Evolutionary conservation across 106 monocot genomes (phyloP).

Genomic region (Xerophyta viscosa): DNA sequence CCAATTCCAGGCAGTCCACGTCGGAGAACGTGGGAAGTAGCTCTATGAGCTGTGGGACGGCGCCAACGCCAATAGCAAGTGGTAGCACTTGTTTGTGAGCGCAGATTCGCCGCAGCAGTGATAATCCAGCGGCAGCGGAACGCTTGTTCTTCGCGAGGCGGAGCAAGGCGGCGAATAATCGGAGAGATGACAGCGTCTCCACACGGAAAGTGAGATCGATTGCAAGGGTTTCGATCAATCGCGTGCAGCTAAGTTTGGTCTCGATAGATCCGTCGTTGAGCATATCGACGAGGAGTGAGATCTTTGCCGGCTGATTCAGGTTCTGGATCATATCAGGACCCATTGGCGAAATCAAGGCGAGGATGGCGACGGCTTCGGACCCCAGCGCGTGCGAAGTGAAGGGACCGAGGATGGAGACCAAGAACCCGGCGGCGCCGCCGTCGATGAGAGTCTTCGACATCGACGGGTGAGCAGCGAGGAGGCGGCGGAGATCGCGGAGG

Average conservation of each 20-base stretch:
- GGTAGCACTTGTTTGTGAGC: conserved; percentile 13
- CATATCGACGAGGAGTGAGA: conserved; percentile 59
- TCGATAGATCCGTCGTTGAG: conserved; percentile 63
- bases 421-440: conserved; percentile 16
- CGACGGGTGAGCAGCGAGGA: conserved; percentile 32
- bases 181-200: conserved; percentile 46
- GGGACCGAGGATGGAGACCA: conserved; percentile 60
- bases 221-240: conserved; percentile 37
- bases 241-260: conserved; percentile 55
- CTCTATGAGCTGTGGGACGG: conserved; percentile 53
- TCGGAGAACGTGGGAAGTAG: conserved; percentile 21
- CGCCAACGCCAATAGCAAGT: conserved; percentile 40
- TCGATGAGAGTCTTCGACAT: conserved; percentile 18
- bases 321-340: conserved; percentile 26
- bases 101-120: conserved; percentile 43
- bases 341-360: conserved; percentile 29
- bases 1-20: conserved; percentile 29
- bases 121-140: conserved; percentile 24
- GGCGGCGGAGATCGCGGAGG: conserved; percentile 39
- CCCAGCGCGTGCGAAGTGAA: conserved; percentile 82
- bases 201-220: conserved; percentile 34
- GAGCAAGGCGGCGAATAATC: conserved; percentile 61
- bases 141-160: conserved; percentile 46
- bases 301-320: conserved; percentile 61
- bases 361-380: conserved; percentile 54